These are phyloP conservation scores for Gloeopeniophorella convolvens DNA, from an alignment of 768 basidiomycete genomes.

Conservation along the genomic window DNA sequence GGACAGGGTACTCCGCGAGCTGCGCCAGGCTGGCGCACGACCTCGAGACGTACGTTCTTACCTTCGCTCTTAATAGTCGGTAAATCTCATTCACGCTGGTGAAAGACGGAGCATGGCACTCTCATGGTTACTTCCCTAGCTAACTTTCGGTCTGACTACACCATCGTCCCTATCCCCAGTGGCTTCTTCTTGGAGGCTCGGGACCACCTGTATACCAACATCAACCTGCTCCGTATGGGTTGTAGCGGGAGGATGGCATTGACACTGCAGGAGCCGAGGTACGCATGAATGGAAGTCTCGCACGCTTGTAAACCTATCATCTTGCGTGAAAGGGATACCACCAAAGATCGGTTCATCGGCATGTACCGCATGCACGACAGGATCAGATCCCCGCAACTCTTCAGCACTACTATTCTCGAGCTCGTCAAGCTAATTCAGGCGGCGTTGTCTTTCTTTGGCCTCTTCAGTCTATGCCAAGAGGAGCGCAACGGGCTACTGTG, in stretches of 20 bases:
- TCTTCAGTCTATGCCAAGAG: slow-evolving; percentile 39
- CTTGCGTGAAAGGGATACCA: slow-evolving; percentile 51
- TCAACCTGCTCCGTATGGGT: slow-evolving; percentile 79
- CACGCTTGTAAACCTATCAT: neutral
- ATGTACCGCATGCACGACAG: slow-evolving; percentile 56
- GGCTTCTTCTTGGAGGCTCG: slow-evolving; percentile 59
- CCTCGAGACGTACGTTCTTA: slow-evolving; percentile 48
- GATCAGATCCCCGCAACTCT: slow-evolving; percentile 31
- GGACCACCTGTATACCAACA: slow-evolving; percentile 72
- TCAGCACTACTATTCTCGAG: slow-evolving; percentile 64
- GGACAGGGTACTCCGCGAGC: slow-evolving; percentile 52
- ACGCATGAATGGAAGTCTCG: slow-evolving; percentile 17
- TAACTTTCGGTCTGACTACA: slow-evolving; percentile 83
- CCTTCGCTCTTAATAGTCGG: slow-evolving; percentile 6
- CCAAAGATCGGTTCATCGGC: slow-evolving; percentile 72
- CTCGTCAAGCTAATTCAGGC: slow-evolving; percentile 71
- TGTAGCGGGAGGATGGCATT: slow-evolving; percentile 74
- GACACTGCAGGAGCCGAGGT: slow-evolving; percentile 73
- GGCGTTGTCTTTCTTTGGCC: slow-evolving; percentile 63
- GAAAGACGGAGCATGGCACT: slow-evolving; percentile 55
- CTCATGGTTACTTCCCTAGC: slow-evolving; percentile 81
- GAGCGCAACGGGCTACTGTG: slow-evolving; percentile 64
- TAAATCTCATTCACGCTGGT: neutral
- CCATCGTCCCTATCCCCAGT: slow-evolving; percentile 71
- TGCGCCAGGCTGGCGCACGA: slow-evolving; percentile 67